A percentile compares a stretch with the other conserved stretches of the same genome.
These are phyloP conservation scores for Aureobasidium leucospermi DNA, from an alignment of 2,329 filamentous ascomycete genomes.

Conservation along the genomic window DNA sequence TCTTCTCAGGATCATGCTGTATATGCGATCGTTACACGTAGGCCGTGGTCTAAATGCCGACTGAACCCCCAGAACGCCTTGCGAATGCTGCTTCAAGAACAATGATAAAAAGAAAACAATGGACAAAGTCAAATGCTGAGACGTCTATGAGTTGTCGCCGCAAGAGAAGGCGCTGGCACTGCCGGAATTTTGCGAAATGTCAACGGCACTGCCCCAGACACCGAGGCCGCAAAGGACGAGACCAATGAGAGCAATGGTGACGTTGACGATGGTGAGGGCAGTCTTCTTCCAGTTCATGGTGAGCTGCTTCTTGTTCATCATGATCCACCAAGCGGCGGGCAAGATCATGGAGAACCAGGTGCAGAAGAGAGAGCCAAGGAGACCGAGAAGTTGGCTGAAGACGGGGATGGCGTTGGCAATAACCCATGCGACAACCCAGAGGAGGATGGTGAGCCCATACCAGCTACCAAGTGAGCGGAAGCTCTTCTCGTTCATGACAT, in stretches of 20 bases:
- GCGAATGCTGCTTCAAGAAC: too few relatives aligned
- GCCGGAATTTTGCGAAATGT: conserved; percentile 3
- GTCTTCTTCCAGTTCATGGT: conserved; percentile 37
- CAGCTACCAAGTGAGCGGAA: conserved; percentile 46
- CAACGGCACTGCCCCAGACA: neutral
- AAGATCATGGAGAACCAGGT: conserved; percentile 52
- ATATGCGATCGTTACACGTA: too few relatives aligned
- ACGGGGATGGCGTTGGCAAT: conserved; percentile 64
- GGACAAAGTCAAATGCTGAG: too few relatives aligned
- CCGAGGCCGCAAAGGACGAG: conserved; percentile 8
- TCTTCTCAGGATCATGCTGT: too few relatives aligned
- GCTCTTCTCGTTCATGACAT: conserved; percentile 31
- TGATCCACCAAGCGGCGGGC: conserved; percentile 16
- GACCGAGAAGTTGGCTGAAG: conserved; percentile 59
- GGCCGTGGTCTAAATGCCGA: too few relatives aligned
- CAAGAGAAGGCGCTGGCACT: conserved; percentile 2
- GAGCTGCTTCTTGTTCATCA: conserved; percentile 32
- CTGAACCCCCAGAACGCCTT: too few relatives aligned
- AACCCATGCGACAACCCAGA: conserved; percentile 58
- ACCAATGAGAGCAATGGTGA: conserved; percentile 28
- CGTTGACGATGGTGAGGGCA: conserved; percentile 35
- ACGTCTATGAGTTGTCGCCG: conserved; percentile 2
- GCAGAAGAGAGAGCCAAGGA: conserved; percentile 55
- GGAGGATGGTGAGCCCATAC: conserved; percentile 46
- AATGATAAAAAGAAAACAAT: too few relatives aligned